Base-by-base conservation (phyloP, 2,329 filamentous ascomycete species). In the Colletotrichum magnum region DNA sequence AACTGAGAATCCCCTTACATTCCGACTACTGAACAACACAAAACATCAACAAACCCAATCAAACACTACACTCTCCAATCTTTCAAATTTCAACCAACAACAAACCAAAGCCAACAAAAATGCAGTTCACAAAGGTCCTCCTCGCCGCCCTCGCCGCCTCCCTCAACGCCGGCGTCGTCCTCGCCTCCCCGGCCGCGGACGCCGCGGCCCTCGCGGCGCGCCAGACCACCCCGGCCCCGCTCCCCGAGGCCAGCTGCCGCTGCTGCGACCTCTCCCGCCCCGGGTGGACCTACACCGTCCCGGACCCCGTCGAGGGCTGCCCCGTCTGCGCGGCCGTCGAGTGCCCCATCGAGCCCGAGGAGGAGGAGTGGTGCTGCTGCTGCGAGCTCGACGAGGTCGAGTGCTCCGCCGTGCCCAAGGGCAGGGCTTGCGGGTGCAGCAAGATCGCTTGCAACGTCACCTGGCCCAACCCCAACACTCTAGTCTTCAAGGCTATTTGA, bases 351-450 rank as follows among this genome's bases (percentile, higher is more conserved):
- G 63, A 75, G 28, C 53, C 64, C 26, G 68, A 71, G 28, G 66
- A 53, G 41, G 59, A 72, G 43, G 54, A 67, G 51, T 63, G 69
- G 50, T 74, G 73, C 72, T 74, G 73, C 69, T 74, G 73, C 68
- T 72, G 72, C 64, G 24, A n/a, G 13, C n/a, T 28, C 50, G 36
- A 62, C 48, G 26, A 56, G 28, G 64, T 68, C n/a, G 24, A 53
- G 24, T 71, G 62, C 64, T 50, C 24, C 41, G 53, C 43, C 3
- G 26, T 70, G 7, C 24, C 57, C 12, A 71, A 58, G 56, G 52
- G 41, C 13, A 58, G 41, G 12, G 67, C 51, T 2, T 72, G 70
- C 61, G 21, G 52, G 36, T 73, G 72, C 52, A n/a, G 63, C 7
- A 5, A 15, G 36, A 60, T 71, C 32, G 51, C 57, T 3, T 74